Conservation (phyloP, 2,329 filamentous ascomycete genomes). For the Biscogniauxia marginata region DNA sequence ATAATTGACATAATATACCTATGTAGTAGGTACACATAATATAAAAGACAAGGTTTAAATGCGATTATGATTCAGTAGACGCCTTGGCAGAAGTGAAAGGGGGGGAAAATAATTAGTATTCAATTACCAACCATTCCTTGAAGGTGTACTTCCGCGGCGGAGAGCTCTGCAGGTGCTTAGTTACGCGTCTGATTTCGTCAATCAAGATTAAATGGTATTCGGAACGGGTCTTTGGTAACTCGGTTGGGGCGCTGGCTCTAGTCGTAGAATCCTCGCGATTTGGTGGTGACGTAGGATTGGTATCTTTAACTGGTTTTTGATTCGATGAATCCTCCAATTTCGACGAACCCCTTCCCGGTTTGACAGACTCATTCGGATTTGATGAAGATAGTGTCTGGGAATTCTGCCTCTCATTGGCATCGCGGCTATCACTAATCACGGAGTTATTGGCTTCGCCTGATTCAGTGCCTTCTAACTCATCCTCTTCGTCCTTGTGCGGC, state of each 20-base stretch:
- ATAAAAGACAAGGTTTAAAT: too few species aligned
- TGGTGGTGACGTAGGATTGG: conserved; percentile 1
- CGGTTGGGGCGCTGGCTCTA: conserved; percentile 38
- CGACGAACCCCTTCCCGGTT: not conserved
- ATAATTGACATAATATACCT: too few species aligned
- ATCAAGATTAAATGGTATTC: conserved; percentile 67
- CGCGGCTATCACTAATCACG: not conserved
- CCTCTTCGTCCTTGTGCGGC: conserved; percentile 21
- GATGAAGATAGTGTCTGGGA: not conserved
- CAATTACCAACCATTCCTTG: conserved; percentile 29
- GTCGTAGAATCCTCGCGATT: conserved; percentile 13
- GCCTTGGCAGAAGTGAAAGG: not conserved
- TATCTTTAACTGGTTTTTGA: not conserved
- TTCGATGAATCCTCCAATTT: not conserved
- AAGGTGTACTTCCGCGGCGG: conserved; percentile 69
- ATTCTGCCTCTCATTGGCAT: not conserved
- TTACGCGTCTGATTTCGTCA: conserved; percentile 66
- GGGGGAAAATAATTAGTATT: not conserved
- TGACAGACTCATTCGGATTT: not conserved
- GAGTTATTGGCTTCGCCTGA: conserved; percentile 32
- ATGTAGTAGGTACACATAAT: too few species aligned
- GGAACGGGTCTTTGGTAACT: conserved; percentile 40
- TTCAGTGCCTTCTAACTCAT: conserved; percentile 18
- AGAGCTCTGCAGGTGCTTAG: conserved; percentile 58
- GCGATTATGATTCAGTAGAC: not conserved